Percentiles rank a stretch among this genome's conserved stretches.
These are phyloP conservation scores for Metahyphopichia silvanorum DNA, from an alignment of 805 yeast species.

Conservation along the genomic window DNA sequence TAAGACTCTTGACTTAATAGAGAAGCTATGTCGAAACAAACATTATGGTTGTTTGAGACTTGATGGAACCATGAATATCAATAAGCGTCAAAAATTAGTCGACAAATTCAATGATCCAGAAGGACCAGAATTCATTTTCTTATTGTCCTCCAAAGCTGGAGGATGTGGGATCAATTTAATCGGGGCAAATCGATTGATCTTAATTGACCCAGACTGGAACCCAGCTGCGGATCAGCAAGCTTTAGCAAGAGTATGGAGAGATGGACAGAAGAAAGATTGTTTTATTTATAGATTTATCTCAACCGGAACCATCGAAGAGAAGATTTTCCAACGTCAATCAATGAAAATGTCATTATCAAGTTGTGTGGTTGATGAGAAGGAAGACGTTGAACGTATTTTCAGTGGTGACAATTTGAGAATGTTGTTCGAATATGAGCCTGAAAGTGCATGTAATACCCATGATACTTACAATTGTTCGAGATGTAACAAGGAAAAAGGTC, in stretches of 20 bases:
- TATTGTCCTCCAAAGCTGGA: constrained; percentile 94
- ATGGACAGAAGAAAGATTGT: constrained; percentile 96
- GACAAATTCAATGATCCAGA: constrained; percentile 90
- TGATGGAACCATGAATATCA: constrained; percentile 91
- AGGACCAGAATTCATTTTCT: constrained; percentile 80
- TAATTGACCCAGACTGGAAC: constrained; percentile 95
- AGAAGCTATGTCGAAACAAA: constrained; percentile 72
- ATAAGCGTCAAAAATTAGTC: constrained; percentile 89
- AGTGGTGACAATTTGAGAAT: constrained; percentile 76
- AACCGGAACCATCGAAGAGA: constrained; percentile 95
- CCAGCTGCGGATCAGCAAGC: constrained; percentile 99
- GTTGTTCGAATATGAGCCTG: constrained; percentile 65
- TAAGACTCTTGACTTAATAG: constrained; percentile 88
- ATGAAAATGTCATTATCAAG: constrained; percentile 91
- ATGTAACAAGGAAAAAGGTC: constrained; percentile 50
- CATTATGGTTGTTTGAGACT: constrained; percentile 77
- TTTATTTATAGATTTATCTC: constrained; percentile 90
- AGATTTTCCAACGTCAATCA: constrained; percentile 91
- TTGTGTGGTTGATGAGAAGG: constrained; percentile 95
- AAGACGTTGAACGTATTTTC: constrained; percentile 89
- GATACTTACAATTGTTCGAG: constrained; percentile 87
- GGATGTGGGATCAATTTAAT: constrained; percentile 97
- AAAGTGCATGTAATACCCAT: constrained; percentile 85
- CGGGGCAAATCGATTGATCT: constrained; percentile 88
- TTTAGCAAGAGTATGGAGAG: constrained; percentile 97